Evolutionary conservation across 2,329 filamentous ascomycete genomes (phyloP).

Genomic region (Talaromyces sp.): DNA sequence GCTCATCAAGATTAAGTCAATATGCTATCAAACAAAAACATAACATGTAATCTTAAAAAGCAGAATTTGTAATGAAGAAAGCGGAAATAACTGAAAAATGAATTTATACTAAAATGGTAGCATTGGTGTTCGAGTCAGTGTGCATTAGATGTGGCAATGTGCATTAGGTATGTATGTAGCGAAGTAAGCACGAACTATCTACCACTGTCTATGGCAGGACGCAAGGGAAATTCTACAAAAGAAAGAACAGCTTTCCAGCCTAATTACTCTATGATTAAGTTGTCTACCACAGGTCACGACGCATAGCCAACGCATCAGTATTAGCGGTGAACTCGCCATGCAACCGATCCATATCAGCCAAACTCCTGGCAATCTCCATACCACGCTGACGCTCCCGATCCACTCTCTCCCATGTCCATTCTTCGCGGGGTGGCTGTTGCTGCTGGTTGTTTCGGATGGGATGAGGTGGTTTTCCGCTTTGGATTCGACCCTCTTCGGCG

Average conservation of each 20-base stretch:
- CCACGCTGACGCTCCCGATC: constrained; percentile 36
- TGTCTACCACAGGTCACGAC: constrained; percentile 18
- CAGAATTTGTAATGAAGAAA: background rate
- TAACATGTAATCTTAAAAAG: no score
- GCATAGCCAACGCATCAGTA: constrained; percentile 32
- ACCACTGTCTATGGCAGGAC: background rate
- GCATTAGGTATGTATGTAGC: constrained; percentile 2
- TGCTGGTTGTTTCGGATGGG: background rate
- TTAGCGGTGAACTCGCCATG: constrained; percentile 31
- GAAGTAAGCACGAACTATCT: background rate
- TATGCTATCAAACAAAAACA: background rate
- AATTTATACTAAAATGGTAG: background rate
- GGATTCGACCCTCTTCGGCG: constrained; percentile 16
- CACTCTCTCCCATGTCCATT: constrained; percentile 31
- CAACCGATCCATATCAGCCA: constrained; percentile 30
- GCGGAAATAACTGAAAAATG: background rate
- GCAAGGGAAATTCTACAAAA: background rate
- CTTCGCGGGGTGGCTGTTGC: constrained; percentile 1
- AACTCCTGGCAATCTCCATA: constrained; percentile 30
- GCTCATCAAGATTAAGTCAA: no score
- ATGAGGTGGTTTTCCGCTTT: background rate
- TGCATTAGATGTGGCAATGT: background rate
- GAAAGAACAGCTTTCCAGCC: background rate
- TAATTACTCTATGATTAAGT: background rate
- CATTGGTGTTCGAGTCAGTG: background rate